phyloP scores from a whole-genome alignment of 2,329 filamentous ascomycete species.

The Fusarium lyarnte region DNA sequence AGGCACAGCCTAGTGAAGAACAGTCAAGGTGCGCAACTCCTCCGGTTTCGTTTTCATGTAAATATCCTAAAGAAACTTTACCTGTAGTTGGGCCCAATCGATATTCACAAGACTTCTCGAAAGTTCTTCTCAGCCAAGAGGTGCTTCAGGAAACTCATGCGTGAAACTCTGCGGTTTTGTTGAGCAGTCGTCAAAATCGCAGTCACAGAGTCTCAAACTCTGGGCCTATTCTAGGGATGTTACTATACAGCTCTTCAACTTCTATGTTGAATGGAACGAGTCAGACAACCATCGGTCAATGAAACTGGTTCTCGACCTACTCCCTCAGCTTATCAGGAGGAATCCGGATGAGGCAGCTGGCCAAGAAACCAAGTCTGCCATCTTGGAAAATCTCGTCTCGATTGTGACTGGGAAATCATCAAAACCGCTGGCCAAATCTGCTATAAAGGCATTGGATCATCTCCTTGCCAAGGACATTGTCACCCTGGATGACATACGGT shows the following conservation, averaged over 20 bases:
- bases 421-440: slow-evolving; percentile 73
- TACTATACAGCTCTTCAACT: slow-evolving; percentile 63
- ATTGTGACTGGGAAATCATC: slow-evolving; percentile 69
- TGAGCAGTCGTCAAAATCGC: slow-evolving; percentile 65
- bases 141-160: slow-evolving; percentile 65
- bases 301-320: slow-evolving; percentile 68
- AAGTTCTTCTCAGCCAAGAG: slow-evolving; percentile 62
- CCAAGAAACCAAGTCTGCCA: slow-evolving; percentile 52
- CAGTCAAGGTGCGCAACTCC: slow-evolving; percentile 51
- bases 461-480: slow-evolving; percentile 71
- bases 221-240: slow-evolving; percentile 64
- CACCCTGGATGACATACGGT: slow-evolving; percentile 56
- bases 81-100: slow-evolving; percentile 47
- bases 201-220: slow-evolving; percentile 50
- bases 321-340: slow-evolving; percentile 60
- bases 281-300: slow-evolving; percentile 71
- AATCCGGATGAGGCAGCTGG: slow-evolving; percentile 58
- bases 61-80: slow-evolving; percentile 34
- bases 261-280: slow-evolving; percentile 74
- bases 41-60: slow-evolving; percentile 17
- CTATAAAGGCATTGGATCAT: slow-evolving; percentile 73
- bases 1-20: slow-evolving; percentile 48
- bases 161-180: slow-evolving; percentile 70
- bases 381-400: slow-evolving; percentile 64
- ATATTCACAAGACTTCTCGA: slow-evolving; percentile 60